Conservation (phyloP, 192 early-diverging fungal genomes). For the Geranomyces variabilis region DNA sequence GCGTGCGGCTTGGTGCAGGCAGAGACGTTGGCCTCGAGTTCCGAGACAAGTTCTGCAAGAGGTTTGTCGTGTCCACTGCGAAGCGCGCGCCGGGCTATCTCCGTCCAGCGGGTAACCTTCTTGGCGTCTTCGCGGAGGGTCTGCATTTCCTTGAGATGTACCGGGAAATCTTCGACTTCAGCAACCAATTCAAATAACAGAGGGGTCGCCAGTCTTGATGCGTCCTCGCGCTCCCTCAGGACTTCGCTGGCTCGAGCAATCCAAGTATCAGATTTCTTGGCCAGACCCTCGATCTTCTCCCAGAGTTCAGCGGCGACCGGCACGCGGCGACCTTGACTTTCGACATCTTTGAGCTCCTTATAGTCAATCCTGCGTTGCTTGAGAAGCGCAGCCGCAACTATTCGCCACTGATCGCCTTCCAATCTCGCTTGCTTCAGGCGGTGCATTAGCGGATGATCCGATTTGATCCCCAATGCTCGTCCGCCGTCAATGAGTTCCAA, state of each 20-base stretch:
- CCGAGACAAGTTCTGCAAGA: constrained; percentile 18
- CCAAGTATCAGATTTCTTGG: constrained; percentile 15
- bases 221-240: neutral
- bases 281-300: constrained; percentile 5
- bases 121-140: constrained; percentile 21
- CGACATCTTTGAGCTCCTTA: constrained; percentile 25
- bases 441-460: constrained; percentile 34
- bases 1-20: constrained; percentile 7
- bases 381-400: constrained; percentile 22
- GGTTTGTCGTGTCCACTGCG: constrained; percentile 16
- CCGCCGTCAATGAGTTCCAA: constrained; percentile 31
- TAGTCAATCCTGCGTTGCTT: constrained; percentile 25
- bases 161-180: constrained; percentile 22
- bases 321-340: neutral
- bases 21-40: constrained; percentile 3
- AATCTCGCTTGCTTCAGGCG: constrained; percentile 15
- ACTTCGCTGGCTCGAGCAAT: neutral
- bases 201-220: neutral
- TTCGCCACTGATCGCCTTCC: constrained; percentile 30
- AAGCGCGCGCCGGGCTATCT: constrained; percentile 13
- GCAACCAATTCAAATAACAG: constrained; percentile 8
- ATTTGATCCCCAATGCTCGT: constrained; percentile 18
- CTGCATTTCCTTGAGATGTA: constrained; percentile 30
- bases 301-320: constrained; percentile 17
- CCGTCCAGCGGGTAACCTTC: constrained; percentile 38